Conservation (phyloP, 2,329 filamentous ascomycete species). For the Chaetomium strumarium region DNA sequence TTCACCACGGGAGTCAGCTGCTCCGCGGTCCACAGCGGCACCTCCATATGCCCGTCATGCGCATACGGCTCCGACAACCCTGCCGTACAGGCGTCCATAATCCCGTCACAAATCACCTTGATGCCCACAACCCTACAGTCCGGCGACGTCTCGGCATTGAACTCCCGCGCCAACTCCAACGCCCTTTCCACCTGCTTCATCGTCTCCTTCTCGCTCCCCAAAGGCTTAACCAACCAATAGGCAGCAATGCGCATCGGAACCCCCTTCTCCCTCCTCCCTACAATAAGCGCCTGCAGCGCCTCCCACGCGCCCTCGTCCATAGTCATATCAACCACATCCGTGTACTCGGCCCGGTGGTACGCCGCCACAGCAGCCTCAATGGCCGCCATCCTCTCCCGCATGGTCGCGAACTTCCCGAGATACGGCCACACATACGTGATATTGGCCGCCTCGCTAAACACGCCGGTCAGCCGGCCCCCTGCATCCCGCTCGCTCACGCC, state of each 20-base stretch:
- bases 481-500: slow-evolving; percentile 46
- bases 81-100: slow-evolving; percentile 60
- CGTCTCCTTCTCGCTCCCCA: slow-evolving; percentile 37
- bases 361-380: slow-evolving; percentile 41
- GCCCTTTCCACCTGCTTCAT: slow-evolving; percentile 46
- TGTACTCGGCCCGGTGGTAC: slow-evolving; percentile 47
- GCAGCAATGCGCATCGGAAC: slow-evolving; percentile 46
- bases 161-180: slow-evolving; percentile 40
- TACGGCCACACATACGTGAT: slow-evolving; percentile 50
- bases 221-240: slow-evolving; percentile 50
- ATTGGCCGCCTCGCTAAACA: slow-evolving; percentile 50
- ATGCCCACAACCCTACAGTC: slow-evolving; percentile 53
- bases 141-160: slow-evolving; percentile 39
- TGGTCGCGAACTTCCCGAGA: slow-evolving; percentile 41
- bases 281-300: slow-evolving; percentile 40
- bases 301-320: slow-evolving; percentile 53
- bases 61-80: slow-evolving; percentile 54
- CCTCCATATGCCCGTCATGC: slow-evolving; percentile 38
- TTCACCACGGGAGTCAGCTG: slow-evolving; percentile 49
- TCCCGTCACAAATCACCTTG: slow-evolving; percentile 60
- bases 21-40: slow-evolving; percentile 49
- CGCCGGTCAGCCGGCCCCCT: slow-evolving; percentile 41
- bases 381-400: slow-evolving; percentile 43
- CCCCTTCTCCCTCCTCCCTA: slow-evolving; percentile 24
- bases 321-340: slow-evolving; percentile 52